These are phyloP conservation scores for Lathyrus sativus DNA, from an alignment of 306 rosid genomes.

Conservation along the genomic window DNA sequence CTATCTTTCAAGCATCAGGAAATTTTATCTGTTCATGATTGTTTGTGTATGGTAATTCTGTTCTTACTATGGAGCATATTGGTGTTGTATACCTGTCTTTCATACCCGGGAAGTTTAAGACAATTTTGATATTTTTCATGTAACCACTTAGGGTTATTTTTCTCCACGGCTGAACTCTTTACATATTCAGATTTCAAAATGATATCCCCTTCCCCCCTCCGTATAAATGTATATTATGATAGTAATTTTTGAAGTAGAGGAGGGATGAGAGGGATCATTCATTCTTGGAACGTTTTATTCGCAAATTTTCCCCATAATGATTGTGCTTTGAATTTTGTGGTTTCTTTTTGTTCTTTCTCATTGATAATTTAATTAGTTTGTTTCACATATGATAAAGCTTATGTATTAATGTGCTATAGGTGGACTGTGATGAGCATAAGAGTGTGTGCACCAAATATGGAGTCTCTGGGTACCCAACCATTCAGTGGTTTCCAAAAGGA, in stretches of 20 bases:
- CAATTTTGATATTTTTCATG: conserved; percentile 27
- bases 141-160: not conserved
- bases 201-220: not conserved
- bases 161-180: conserved; percentile 8
- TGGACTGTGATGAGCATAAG: conserved; percentile 63
- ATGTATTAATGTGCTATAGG: conserved; percentile 40
- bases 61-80: conserved; percentile 13
- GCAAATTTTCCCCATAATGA: not conserved
- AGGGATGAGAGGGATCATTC: not conserved
- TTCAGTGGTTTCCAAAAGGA: conserved; percentile 90
- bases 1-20: conserved; percentile 3
- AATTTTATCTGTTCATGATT: conserved; percentile 16
- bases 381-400: conserved; percentile 15
- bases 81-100: not conserved
- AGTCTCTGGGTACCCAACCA: conserved; percentile 84
- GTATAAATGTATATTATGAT: not conserved
- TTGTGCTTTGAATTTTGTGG: conserved; percentile 14
- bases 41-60: not conserved
- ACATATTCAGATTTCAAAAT: conserved; percentile 5
- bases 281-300: not conserved
- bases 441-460: conserved; percentile 52
- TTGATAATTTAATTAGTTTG: not conserved
- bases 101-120: not conserved
- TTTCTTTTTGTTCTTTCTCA: conserved; percentile 12
- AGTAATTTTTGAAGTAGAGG: not conserved